Evolutionary conservation across 2,329 filamentous ascomycete species (phyloP).

Genomic region (Parastagonospora avenae): DNA sequence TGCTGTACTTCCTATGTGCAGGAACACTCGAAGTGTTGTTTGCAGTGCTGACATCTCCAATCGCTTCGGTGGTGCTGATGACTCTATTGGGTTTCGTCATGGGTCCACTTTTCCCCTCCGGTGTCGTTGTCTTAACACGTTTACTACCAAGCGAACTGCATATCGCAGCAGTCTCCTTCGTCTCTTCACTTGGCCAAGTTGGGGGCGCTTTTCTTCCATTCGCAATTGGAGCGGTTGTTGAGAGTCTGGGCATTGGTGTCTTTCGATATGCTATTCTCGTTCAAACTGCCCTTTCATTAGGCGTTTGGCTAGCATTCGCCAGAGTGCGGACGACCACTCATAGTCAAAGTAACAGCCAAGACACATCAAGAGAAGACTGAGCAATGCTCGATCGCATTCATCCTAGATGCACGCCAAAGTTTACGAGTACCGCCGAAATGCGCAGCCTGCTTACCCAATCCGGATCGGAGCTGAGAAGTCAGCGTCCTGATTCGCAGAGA

Average conservation of each 20-base stretch:
- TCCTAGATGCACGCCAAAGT: background rate
- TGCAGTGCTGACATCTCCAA: conserved; percentile 15
- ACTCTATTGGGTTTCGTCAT: conserved; percentile 46
- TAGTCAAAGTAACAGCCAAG: background rate
- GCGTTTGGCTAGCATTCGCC: conserved; percentile 29
- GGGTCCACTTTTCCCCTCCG: conserved; percentile 52
- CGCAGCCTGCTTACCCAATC: too few relatives aligned
- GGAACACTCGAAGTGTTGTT: conserved; percentile 28
- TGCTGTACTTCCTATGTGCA: conserved; percentile 29
- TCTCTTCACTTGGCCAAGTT: conserved; percentile 52
- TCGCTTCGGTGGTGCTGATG: conserved; percentile 39
- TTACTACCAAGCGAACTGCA: conserved; percentile 49
- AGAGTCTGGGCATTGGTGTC: conserved; percentile 46
- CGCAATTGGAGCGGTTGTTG: conserved; percentile 49
- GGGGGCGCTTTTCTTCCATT: conserved; percentile 53
- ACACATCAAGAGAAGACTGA: background rate
- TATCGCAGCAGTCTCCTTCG: conserved; percentile 52
- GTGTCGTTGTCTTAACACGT: conserved; percentile 46
- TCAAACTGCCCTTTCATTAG: conserved; percentile 25
- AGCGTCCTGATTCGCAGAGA: too few relatives aligned
- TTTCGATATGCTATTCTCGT: conserved; percentile 42
- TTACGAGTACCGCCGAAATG: background rate
- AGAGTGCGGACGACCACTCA: background rate
- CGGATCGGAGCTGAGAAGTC: too few relatives aligned
- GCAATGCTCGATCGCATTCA: background rate